Evolutionary conservation across 1,284 basidiomycete genomes (phyloP), one percentile per base, ranked within the genome.

Genomic region (Ustilago lituana): DNA sequence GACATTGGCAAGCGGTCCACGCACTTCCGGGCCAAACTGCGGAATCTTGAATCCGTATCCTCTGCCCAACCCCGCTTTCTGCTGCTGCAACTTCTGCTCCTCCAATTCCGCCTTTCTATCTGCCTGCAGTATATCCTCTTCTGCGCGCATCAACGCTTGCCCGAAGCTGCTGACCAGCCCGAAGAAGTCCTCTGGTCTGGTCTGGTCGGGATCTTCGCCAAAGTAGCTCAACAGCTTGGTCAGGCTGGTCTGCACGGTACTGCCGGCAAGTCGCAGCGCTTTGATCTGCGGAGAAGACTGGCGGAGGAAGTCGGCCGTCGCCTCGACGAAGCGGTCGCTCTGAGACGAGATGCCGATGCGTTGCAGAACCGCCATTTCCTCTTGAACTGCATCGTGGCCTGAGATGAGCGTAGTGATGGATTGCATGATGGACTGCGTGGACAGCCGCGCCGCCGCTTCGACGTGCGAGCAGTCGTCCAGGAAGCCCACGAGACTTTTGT

Each of bases 391-490:
- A 0, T 66, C 57, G 35, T 72, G 51, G 4, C 76, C 76, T 4
- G 54, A 23, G 7, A 76, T 38, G 1, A 79, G 27, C 22, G 64
- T 26, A 3, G 54, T 44, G 23, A 79, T 69, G 1, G 59, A 51
- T n/a, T 53, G 47, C 43, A 54, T 52, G 31, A 78, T 43, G 22
- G 67, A 47, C 12, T 52, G 55, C 1, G 74, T 76, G n/a, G 73
- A 74, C 2, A 79, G 44, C 4, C 77, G 29, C 2, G 73, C 75
- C 6, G 92, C 93, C 4, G 91, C 87, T 80, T 94, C 91, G 3
- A 95, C 77, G 76, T 89, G 89, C 3, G 91, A 88, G 73, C 92
- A 84, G 22, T 94, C 93, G 32, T 93, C 90, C 8, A 91, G 86
- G 82, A 93, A 94, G 12, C 86, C 86, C 0, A 91, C 84, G 5